A percentile compares a stretch with the other conserved stretches of the same genome.
Conservation (phyloP, 1,284 basidiomycete species). For the Ganoderma sinense region DNA sequence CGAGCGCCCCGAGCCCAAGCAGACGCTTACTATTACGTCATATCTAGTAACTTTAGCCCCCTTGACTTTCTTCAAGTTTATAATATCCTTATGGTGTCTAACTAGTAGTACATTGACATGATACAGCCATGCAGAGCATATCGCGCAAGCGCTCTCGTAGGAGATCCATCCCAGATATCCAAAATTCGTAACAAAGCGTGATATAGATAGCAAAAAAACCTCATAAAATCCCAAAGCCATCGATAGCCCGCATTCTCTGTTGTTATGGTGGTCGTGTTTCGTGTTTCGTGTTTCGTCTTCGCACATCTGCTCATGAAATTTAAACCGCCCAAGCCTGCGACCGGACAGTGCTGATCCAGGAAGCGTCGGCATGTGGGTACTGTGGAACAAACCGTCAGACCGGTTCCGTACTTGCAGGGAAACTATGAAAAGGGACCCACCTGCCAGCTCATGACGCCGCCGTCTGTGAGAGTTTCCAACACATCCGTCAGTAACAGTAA, state of each 20-base stretch:
- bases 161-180: neutral
- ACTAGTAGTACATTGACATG: neutral
- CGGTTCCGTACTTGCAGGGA: neutral
- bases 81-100: neutral
- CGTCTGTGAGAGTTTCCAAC: constrained; percentile 43
- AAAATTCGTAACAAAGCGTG: neutral
- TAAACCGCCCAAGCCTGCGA: constrained; percentile 39
- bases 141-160: neutral
- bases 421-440: constrained; percentile 19
- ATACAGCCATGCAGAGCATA: neutral
- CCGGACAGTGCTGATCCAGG: constrained; percentile 53
- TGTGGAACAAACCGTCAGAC: constrained; percentile 26
- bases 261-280: too few species aligned
- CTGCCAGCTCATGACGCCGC: constrained; percentile 52
- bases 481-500: constrained; percentile 1
- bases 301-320: constrained; percentile 19
- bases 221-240: neutral
- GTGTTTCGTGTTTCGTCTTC: too few species aligned
- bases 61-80: too few species aligned
- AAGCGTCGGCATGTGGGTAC: constrained; percentile 52
- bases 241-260: neutral
- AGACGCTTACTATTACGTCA: too few species aligned
- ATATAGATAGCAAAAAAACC: neutral
- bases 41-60: too few species aligned
- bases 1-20: too few species aligned